These are phyloP conservation scores for Onygena corvina DNA, from an alignment of 2,329 filamentous ascomycete genomes.

Conservation along the genomic window DNA sequence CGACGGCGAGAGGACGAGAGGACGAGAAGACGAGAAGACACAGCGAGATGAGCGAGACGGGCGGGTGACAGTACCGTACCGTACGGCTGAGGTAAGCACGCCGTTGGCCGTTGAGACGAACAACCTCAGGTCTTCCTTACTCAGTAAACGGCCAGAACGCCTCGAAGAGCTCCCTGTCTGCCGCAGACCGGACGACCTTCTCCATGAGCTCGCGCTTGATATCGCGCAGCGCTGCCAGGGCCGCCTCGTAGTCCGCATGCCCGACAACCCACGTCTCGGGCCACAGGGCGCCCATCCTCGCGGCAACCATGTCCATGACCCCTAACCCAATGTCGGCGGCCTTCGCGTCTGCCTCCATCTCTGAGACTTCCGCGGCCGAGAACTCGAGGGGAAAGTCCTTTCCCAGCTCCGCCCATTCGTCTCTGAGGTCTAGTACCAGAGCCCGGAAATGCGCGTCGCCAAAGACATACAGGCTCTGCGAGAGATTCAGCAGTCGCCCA, in stretches of 20 bases:
- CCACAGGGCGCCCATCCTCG: conserved; percentile 8
- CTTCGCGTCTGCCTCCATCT: neutral
- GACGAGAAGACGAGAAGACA: neutral
- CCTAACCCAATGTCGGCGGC: conserved; percentile 6
- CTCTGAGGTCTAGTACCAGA: conserved; percentile 2
- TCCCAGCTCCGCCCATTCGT: neutral
- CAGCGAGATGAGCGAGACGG: neutral
- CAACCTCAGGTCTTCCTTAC: no score
- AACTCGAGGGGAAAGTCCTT: neutral
- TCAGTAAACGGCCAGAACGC: conserved; percentile 12
- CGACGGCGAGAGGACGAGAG: neutral
- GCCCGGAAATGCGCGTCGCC: conserved; percentile 9
- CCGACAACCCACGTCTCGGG: conserved; percentile 10
- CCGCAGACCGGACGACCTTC: conserved; percentile 1
- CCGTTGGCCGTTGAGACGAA: no score
- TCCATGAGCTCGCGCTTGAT: conserved; percentile 8
- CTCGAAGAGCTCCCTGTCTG: conserved; percentile 7
- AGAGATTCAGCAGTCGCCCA: conserved; percentile 5
- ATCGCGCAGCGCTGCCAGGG: conserved; percentile 3
- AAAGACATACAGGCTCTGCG: conserved; percentile 7
- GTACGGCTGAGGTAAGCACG: neutral
- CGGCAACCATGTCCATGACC: conserved; percentile 6
- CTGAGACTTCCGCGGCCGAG: no score
- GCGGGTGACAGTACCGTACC: neutral
- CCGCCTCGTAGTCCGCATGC: conserved; percentile 10